phyloP scores from a whole-genome alignment of 1,139 yeast species.

The Sugiyamaella pinicola region DNA sequence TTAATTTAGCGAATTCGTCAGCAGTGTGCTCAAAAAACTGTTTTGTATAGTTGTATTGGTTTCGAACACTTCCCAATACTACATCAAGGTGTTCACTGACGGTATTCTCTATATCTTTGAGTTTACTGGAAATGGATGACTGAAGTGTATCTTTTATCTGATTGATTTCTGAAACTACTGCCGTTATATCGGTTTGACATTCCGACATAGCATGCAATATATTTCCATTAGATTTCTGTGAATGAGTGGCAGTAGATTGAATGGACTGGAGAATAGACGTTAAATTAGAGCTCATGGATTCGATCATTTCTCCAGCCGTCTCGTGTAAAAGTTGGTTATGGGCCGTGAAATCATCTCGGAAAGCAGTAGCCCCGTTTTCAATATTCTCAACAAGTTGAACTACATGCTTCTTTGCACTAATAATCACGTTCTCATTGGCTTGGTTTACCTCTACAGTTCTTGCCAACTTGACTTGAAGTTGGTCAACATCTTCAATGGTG shows the following conservation, averaged over 20 bases:
- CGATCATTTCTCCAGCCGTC: constrained; percentile 8
- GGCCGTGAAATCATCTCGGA: constrained; percentile 3
- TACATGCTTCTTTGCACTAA: not conserved
- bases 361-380: not conserved
- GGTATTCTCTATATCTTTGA: not conserved
- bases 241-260: not conserved
- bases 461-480: constrained; percentile 4
- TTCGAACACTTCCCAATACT: constrained; percentile 8
- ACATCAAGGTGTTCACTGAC: constrained; percentile 4
- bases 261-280: not conserved
- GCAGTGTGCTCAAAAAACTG: constrained; percentile 1
- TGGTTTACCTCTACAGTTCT: not conserved
- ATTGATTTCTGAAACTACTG: constrained; percentile 1
- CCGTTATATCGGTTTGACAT: constrained; percentile 6
- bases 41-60: constrained; percentile 11
- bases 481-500: constrained; percentile 11
- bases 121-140: not conserved
- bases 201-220: constrained; percentile 8
- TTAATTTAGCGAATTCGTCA: not conserved
- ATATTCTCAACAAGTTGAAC: not conserved
- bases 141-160: constrained; percentile 7
- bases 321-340: constrained; percentile 7
- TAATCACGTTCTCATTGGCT: constrained; percentile 6
- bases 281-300: constrained; percentile 5
- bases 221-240: constrained; percentile 7